Evolutionary conservation across 1,139 yeast species (phyloP), one percentile per base, ranked within the genome.

Genomic region (Suhomyces bribrorum): DNA sequence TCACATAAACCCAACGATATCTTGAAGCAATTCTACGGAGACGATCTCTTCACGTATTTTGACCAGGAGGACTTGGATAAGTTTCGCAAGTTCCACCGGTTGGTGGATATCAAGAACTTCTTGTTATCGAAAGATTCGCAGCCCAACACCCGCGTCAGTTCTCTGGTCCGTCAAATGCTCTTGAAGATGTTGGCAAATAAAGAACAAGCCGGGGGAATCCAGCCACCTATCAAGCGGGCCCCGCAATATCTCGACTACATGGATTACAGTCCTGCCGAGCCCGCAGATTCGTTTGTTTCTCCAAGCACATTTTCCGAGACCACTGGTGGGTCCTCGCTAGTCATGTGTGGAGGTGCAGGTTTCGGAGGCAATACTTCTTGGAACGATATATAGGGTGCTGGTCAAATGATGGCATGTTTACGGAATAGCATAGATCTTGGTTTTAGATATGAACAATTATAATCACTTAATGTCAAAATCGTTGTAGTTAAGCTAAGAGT

Each of bases 1-100:
- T 7, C 14, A 9, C 6, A 30, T 13, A 31, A 20, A 3, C 30
- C 39, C 9, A 33, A 30, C 14, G 27, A 37, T 9, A 22, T 20
- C 14, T 40, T 56, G 14, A 52, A 52, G 25, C 53, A 54, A 32
- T 65, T 66, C 37, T 66, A 66, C 41, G 73, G 73, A 1, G 70
- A 65, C 41, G 69, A 66, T 29, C 44, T 66, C 28, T 54, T 66
- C 31, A 50, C 53, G 32, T 55, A 52, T 38, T 50, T 63, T 32
- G 50, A 52, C 35, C 52, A 50, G 26, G 51, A 51, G 8, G 71
- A 65, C 11, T 51, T 57, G 28, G 60, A 54, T 29, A 59, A 57
- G 43, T 62, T 64, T 36, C 54, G 54, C 38, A 47, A 48, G 28
- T 59, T 64, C 38, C 61, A 56, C 41, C 54, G 48, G 33, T 35